Base-by-base conservation (phyloP, 2,329 filamentous ascomycete species). In the Clarireedia hainanense region DNA sequence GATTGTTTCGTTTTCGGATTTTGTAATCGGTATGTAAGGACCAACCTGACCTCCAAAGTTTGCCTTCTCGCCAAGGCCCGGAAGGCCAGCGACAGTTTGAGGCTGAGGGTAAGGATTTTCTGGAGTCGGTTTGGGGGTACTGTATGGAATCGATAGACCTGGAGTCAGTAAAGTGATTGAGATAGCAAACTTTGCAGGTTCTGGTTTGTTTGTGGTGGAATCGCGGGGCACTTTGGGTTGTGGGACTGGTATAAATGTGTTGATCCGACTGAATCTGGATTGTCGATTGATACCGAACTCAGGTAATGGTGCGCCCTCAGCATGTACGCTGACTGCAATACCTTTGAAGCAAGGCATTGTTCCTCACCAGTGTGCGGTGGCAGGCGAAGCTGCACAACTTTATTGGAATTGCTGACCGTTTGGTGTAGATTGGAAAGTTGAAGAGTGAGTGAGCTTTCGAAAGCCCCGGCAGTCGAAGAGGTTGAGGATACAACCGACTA, bases 291-390 rank as follows among this genome's bases (percentile, higher is more conserved):
- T 88, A 67, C 91, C 92, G 75, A 95, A 86, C 75, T 99, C 94
- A 60, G 91, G 80, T 63, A 99, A 83, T 63, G 94, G 91, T 64
- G 90, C 77, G 60, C 80, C 80, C 69, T 85, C 85, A 57, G 83
- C 81, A 76, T 99, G 94, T 72, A 97, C 95, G 80, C 89, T 95
- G 71, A 97, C 92, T 67, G 94, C 92, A 75, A 99, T 91, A 74
- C 94, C 94, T 79, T 97, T 95, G 78, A 97, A 99, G 83, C 91
- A 97, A 77, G 94, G 94, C 94, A 88, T 88, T 62, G 55, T 60
- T 46, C 49, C 55, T 58, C 51, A 57, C 42, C 30, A 27, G 51
- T 50, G 49, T 52, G 54, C 56, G 56, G 57, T 47, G 49, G 61
- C 64, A 63, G 63, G 55, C 57, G 57, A 59, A 63, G 60, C 61